Conservation (phyloP, 345 rosid species). For the Eucalyptus erythrocorys region DNA sequence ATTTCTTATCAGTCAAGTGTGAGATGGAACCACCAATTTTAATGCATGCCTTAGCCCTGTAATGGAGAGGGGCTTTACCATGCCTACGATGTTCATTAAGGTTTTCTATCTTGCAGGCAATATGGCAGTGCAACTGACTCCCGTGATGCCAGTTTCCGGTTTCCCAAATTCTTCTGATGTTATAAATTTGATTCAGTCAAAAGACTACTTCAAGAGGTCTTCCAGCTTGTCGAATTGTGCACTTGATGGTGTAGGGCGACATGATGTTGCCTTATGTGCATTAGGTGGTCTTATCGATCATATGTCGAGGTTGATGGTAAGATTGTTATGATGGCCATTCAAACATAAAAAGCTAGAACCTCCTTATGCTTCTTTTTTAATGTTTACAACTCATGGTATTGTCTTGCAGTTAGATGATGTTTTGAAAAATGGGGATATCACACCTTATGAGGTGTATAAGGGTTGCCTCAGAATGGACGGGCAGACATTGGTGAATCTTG, state of each 20-base stretch:
- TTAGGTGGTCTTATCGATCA: conserved; percentile 75
- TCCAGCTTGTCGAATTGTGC: conserved; percentile 35
- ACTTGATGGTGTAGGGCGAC: conserved; percentile 32
- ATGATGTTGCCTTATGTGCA: conserved; percentile 45
- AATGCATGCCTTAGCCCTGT: background rate
- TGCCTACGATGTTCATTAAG: background rate
- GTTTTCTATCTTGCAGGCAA: conserved; percentile 28
- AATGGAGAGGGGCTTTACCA: background rate
- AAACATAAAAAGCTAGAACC: background rate
- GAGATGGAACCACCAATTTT: background rate
- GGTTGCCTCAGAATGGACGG: conserved; percentile 93
- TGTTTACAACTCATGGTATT: background rate
- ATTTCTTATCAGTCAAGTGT: background rate
- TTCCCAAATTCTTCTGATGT: conserved; percentile 60
- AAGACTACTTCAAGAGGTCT: conserved; percentile 56
- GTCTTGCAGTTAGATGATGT: conserved; percentile 59
- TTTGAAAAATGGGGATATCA: conserved; percentile 60
- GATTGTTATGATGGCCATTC: background rate
- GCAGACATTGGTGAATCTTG: conserved; percentile 87
- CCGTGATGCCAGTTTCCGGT: conserved; percentile 25
- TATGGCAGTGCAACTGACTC: conserved; percentile 47
- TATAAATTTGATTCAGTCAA: conserved; percentile 47
- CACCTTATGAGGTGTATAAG: conserved; percentile 69
- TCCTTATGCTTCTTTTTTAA: background rate
- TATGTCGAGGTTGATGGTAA: conserved; percentile 82